phyloP scores from a whole-genome alignment of 2,329 filamentous ascomycete genomes.

The Exophiala bonariae region DNA sequence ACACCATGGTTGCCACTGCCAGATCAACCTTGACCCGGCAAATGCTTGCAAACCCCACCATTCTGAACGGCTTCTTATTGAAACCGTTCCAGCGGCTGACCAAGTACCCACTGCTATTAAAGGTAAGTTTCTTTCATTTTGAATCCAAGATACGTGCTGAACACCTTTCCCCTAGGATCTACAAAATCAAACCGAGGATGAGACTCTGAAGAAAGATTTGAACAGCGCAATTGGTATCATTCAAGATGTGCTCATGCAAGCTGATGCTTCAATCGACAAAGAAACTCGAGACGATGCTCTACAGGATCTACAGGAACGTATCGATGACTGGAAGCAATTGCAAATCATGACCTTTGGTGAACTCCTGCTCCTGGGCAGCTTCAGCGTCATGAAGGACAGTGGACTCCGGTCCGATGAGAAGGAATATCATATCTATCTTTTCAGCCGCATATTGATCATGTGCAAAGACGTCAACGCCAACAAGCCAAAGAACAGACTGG shows the following conservation, averaged over 20 bases:
- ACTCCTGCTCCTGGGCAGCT: conserved; percentile 82
- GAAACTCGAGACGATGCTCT: conserved; percentile 82
- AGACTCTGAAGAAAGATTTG: conserved; percentile 70
- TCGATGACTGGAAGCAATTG: conserved; percentile 97
- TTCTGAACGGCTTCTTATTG: conserved; percentile 85
- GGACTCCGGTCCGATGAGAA: conserved; percentile 25
- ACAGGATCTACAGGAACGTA: conserved; percentile 74
- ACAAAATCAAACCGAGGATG: conserved; percentile 77
- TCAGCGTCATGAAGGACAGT: conserved; percentile 80
- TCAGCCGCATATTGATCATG: conserved; percentile 90
- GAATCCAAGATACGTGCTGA: conserved; percentile 3
- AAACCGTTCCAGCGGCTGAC: conserved; percentile 96
- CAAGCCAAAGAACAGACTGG: conserved; percentile 70
- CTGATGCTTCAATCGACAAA: conserved; percentile 87
- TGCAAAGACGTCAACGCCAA: conserved; percentile 91
- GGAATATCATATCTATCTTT: conserved; percentile 96
- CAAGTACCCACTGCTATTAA: conserved; percentile 89
- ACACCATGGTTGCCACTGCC: conserved; percentile 73
- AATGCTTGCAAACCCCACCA: conserved; percentile 84
- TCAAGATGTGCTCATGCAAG: conserved; percentile 76
- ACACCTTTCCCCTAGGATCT: conserved; percentile 72
- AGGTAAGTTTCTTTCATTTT: conserved; percentile 54
- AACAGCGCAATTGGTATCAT: conserved; percentile 76
- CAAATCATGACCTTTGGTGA: conserved; percentile 88
- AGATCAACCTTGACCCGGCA: conserved; percentile 65